Percentiles rank a stretch among this genome's conserved stretches.
Evolutionary conservation across 495 filamentous ascomycete species (phyloP).

Genomic region (Geoglossum glabrum): DNA sequence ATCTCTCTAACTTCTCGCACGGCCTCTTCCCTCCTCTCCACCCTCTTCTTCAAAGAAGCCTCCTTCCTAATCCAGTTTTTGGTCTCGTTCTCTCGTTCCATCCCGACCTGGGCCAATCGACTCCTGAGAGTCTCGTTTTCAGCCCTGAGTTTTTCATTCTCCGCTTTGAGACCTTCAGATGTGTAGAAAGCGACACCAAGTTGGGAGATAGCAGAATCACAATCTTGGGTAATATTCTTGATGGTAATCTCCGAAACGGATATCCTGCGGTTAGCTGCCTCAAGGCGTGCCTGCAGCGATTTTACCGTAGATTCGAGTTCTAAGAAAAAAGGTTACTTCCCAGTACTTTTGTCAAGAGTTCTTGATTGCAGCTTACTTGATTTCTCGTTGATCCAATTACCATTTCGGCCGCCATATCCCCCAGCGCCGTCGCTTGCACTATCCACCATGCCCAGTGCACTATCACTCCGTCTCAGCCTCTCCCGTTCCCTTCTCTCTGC

Average conservation of each 20-base stretch:
- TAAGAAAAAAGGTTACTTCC: conserved; percentile 11
- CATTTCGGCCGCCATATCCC: conserved; percentile 8
- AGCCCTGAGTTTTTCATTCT: conserved; percentile 28
- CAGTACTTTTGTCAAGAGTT: background rate
- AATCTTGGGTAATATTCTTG: conserved; percentile 39
- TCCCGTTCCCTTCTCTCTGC: conserved; percentile 24
- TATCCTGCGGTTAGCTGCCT: conserved; percentile 35
- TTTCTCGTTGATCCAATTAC: conserved; percentile 9
- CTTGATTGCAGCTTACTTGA: conserved; percentile 12
- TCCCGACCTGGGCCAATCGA: conserved; percentile 10
- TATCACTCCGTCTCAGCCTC: conserved; percentile 24
- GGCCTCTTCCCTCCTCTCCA: conserved; percentile 2
- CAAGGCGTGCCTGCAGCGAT: conserved; percentile 34
- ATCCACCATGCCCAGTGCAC: conserved; percentile 19
- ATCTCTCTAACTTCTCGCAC: conserved; percentile 2
- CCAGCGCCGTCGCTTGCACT: conserved; percentile 22
- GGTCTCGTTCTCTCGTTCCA: conserved; percentile 2
- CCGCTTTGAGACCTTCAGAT: conserved; percentile 39
- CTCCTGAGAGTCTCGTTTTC: conserved; percentile 29
- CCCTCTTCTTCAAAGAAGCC: background rate
- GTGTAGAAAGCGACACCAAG: conserved; percentile 41
- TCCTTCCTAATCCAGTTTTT: conserved; percentile 1
- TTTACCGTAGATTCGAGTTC: conserved; percentile 39
- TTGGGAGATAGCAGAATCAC: conserved; percentile 43
- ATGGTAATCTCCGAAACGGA: conserved; percentile 38